Percentiles rank a stretch among this genome's conserved stretches.
Evolutionary conservation across 140 eudicot species (phyloP).

Genomic region (Erigeron philadelphicus): DNA sequence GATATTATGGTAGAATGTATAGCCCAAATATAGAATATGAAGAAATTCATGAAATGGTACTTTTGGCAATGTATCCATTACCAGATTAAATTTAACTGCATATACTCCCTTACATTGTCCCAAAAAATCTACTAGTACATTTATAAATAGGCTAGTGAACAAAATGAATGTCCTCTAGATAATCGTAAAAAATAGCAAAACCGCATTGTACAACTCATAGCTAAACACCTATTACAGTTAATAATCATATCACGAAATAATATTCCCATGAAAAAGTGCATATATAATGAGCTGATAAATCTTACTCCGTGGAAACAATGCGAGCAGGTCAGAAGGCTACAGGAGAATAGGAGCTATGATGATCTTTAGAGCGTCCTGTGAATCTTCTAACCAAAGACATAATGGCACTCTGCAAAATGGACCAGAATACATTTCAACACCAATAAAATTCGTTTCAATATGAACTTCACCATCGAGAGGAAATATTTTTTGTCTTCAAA

Average conservation of each 20-base stretch:
- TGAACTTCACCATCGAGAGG: too few relatives aligned
- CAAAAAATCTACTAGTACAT: background rate
- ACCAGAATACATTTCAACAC: constrained; percentile 3
- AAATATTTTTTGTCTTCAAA: too few relatives aligned
- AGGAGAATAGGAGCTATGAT: constrained; percentile 62
- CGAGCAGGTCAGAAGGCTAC: constrained; percentile 42
- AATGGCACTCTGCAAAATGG: constrained; percentile 42
- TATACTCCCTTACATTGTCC: background rate
- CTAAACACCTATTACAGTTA: constrained; percentile 2
- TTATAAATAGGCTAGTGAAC: background rate
- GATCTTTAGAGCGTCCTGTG: constrained; percentile 51
- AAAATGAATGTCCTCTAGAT: background rate
- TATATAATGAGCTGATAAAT: background rate
- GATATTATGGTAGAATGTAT: too few relatives aligned
- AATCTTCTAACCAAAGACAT: constrained; percentile 49
- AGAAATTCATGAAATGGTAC: too few relatives aligned
- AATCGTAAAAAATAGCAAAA: background rate
- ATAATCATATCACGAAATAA: background rate
- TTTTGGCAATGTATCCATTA: background rate
- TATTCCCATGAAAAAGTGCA: background rate
- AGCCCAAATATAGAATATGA: too few relatives aligned
- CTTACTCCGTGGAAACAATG: constrained; percentile 1
- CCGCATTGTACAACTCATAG: constrained; percentile 18
- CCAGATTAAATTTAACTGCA: background rate
- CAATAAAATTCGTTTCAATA: background rate